Evolutionary conservation across 2,329 filamentous ascomycete species (phyloP).

Genomic region (Fusarium poae): DNA sequence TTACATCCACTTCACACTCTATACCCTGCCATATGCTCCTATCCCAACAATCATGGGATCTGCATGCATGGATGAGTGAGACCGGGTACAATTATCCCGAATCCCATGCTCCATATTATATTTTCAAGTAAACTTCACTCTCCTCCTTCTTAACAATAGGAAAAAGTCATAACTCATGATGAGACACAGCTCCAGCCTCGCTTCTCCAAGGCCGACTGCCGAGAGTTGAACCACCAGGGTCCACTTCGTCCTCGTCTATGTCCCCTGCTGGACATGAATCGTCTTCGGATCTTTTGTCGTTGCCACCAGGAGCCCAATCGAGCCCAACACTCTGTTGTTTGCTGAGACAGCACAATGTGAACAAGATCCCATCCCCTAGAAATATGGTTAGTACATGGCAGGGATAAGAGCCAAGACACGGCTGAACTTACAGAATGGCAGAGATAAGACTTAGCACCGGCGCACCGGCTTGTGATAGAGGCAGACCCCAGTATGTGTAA

Average conservation of each 20-base stretch:
- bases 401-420: background rate
- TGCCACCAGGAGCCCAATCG: slow-evolving; percentile 42
- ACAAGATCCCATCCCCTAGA: slow-evolving; percentile 44
- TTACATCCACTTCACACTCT: slow-evolving; percentile 19
- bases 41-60: background rate
- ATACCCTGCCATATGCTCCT: background rate
- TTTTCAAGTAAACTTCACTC: background rate
- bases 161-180: slow-evolving; percentile 38
- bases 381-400: slow-evolving; percentile 19
- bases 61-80: background rate
- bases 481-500: slow-evolving; percentile 56
- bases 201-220: slow-evolving; percentile 29
- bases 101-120: background rate
- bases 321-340: slow-evolving; percentile 40
- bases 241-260: slow-evolving; percentile 30
- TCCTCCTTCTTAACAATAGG: slow-evolving; percentile 4
- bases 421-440: slow-evolving; percentile 51
- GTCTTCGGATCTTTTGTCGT: slow-evolving; percentile 31
- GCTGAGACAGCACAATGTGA: slow-evolving; percentile 43
- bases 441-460: slow-evolving; percentile 56
- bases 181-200: slow-evolving; percentile 44
- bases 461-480: slow-evolving; percentile 47
- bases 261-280: slow-evolving; percentile 25
- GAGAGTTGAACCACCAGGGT: slow-evolving; percentile 40
- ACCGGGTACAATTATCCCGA: background rate